Evolutionary conservation across 2,329 filamentous ascomycete genomes (phyloP), one percentile per base, ranked within the genome.

Genomic region (Cladophialophora carrionii): DNA sequence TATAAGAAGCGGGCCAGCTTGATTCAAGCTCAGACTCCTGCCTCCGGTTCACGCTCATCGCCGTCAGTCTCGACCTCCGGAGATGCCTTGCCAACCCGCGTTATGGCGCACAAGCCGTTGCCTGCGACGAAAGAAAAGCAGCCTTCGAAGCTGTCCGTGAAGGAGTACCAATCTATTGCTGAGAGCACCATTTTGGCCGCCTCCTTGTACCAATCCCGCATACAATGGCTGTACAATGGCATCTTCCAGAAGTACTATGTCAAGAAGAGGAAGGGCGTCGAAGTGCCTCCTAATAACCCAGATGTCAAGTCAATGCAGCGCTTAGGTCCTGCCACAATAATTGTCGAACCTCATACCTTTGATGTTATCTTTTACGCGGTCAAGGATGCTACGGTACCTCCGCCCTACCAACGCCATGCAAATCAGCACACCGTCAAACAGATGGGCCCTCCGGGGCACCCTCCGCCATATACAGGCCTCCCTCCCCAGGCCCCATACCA

Each of bases 261-360:
- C 26, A 86, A 86, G 72, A 83, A 82, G 68, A 83, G 83, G 24
- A 85, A 85, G 72, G 78, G 79, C 49, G 79, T 82, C 24, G 80
- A 80, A 60, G 76, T 76, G 52, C 78, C 79, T 62, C 74, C 76
- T 24, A 77, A 78, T 62, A 82, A 83, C 54, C 81, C 81, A 1
- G 74, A 83, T 69, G 77, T 82, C 73, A 77, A 85, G 43, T 81
- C 81, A 5, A 84, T 85, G 80, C 74, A 79, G 9, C 83, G 81
- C 71, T 76, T 86, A 37, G 86, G 87, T 54, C 79, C 81, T 64
- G 86, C 84, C 70, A 82, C 84, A 62, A 80, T 89, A 58, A 82
- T 84, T 37, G 83, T 88, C 56, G 87, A 88, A 67, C 87, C 87
- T 57, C 85, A 88, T 74, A 83, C 84, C 7, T 86, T 88, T 68